Conservation (phyloP, 176 grass and related monocot species). For the Musa troglodytarum region DNA sequence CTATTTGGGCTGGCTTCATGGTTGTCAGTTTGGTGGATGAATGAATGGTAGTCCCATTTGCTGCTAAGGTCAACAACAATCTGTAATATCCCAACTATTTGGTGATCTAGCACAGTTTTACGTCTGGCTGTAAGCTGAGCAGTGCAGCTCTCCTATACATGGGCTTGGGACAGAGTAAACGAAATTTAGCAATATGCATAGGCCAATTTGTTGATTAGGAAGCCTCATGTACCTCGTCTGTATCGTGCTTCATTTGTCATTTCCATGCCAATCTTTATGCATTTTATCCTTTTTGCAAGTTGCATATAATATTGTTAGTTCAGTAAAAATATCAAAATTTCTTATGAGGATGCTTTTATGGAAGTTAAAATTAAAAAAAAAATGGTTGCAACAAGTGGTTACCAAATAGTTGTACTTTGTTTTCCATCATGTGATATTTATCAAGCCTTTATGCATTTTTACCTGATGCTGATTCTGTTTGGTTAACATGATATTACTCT, state of each 20-base stretch:
- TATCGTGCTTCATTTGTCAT: not conserved
- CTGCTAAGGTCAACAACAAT: too few relatives aligned
- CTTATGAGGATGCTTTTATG: not conserved
- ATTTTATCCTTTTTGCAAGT: not conserved
- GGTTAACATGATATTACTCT: not conserved
- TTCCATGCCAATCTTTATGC: not conserved
- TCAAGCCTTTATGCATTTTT: not conserved
- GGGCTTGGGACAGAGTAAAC: too few relatives aligned
- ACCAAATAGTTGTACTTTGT: not conserved
- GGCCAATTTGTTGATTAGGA: not conserved
- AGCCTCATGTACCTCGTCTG: not conserved
- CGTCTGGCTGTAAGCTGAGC: too few relatives aligned
- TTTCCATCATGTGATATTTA: not conserved
- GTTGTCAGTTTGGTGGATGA: too few relatives aligned
- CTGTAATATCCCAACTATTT: too few relatives aligned
- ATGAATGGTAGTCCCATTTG: too few relatives aligned
- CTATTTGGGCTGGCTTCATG: too few relatives aligned
- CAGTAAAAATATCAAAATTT: not conserved
- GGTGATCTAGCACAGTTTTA: too few relatives aligned
- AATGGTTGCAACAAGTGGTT: not conserved
- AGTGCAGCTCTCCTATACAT: too few relatives aligned
- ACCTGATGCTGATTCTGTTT: not conserved
- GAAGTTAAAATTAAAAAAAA: not conserved
- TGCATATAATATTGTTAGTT: not conserved
- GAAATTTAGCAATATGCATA: too few relatives aligned